Conservation (phyloP, 2,329 filamentous ascomycete species). For the Aspergillaceae sp. region DNA sequence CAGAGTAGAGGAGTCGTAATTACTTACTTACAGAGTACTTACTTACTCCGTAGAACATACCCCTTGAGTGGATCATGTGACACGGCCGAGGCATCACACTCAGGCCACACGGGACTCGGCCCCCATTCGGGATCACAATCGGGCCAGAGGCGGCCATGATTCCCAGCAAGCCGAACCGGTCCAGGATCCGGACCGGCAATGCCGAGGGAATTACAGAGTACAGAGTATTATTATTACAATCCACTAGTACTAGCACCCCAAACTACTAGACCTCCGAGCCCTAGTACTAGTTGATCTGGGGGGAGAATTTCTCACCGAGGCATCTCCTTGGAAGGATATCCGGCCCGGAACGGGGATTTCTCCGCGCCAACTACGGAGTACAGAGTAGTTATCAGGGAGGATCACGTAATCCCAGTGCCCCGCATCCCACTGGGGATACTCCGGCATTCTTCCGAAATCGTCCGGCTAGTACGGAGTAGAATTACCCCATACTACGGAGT, state of each 20-base stretch:
- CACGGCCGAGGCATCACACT: too few species aligned
- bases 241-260: too few species aligned
- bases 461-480: slow-evolving; percentile 3
- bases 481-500: too few species aligned
- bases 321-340: slow-evolving; percentile 11
- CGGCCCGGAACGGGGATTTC: slow-evolving; percentile 2
- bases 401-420: slow-evolving; percentile 3
- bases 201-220: slow-evolving; percentile 11
- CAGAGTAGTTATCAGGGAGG: too few species aligned
- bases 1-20: too few species aligned
- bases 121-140: slow-evolving; percentile 12
- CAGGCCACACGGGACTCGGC: slow-evolving; percentile 10
- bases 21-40: too few species aligned
- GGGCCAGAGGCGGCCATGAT: slow-evolving; percentile 3
- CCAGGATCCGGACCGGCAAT: slow-evolving; percentile 12
- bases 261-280: too few species aligned
- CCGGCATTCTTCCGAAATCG: slow-evolving; percentile 14
- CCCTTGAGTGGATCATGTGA: too few species aligned
- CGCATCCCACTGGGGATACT: slow-evolving; percentile 5
- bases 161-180: neutral
- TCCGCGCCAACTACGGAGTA: slow-evolving; percentile 4
- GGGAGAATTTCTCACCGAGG: slow-evolving; percentile 10
- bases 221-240: too few species aligned
- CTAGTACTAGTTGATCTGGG: neutral
- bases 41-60: too few species aligned